Conservation (phyloP, 2,329 filamentous ascomycete species). For the Coleophoma crateriformis region DNA sequence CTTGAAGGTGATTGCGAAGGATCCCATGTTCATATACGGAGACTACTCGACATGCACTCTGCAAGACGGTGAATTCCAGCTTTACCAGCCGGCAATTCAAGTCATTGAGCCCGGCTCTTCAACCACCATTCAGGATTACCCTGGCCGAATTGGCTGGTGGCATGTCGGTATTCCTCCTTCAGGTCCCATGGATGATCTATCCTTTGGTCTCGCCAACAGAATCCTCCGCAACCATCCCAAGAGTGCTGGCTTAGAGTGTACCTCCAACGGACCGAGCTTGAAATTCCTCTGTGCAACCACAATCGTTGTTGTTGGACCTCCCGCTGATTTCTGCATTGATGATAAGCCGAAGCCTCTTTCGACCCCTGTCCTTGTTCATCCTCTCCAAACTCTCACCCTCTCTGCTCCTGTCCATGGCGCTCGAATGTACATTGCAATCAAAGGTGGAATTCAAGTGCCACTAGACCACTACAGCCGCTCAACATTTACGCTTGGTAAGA, state of each 20-base stretch:
- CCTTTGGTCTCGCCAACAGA: constrained; percentile 43
- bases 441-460: constrained; percentile 40
- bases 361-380: constrained; percentile 34
- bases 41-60: constrained; percentile 30
- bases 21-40: constrained; percentile 39
- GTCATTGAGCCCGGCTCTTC: constrained; percentile 27
- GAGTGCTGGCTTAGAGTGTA: constrained; percentile 52
- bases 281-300: constrained; percentile 44
- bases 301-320: constrained; percentile 50
- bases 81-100: constrained; percentile 23
- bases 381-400: constrained; percentile 46
- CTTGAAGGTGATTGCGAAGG: constrained; percentile 42
- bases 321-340: constrained; percentile 21
- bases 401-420: constrained; percentile 45
- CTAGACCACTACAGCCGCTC: constrained; percentile 27
- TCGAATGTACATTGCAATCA: constrained; percentile 50
- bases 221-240: constrained; percentile 48
- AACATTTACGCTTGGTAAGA: constrained; percentile 26
- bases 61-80: constrained; percentile 19
- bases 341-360: not conserved
- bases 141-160: constrained; percentile 31
- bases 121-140: constrained; percentile 33
- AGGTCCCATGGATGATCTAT: constrained; percentile 34
- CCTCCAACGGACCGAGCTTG: constrained; percentile 52
- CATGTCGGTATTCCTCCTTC: constrained; percentile 31